Evolutionary conservation across 768 basidiomycete species (phyloP), one percentile per base, ranked within the genome.

Genomic region (Boletus edulis): DNA sequence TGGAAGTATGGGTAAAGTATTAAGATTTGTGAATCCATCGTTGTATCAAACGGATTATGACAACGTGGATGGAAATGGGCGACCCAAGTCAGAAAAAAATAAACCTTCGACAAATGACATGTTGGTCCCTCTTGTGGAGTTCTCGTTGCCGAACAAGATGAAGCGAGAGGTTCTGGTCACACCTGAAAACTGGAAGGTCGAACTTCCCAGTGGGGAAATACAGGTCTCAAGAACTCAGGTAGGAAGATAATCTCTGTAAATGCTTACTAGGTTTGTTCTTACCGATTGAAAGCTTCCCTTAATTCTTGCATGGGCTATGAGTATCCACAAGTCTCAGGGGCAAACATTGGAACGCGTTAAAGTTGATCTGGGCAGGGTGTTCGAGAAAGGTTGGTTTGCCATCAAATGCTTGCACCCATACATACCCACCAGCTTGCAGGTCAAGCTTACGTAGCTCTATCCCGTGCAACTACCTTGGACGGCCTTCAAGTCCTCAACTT

Each of bases 261-360:
- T 45, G 5, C 8, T 14, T 40, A 27, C 22, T 22, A 13, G 2
- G 9, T 17, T 10, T 10, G 17, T 42, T 53, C 51, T 57, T 35
- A 64, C n/a, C 3, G 40, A 15, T 2, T 50, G 10, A 41, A 60
- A 95, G 91, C 69, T 96, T 2, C 93, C 92, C 0, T 68, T 98
- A 24, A 94, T 97, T 55, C 78, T 96, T 38, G 81, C 95, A 0
- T 98, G 95, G 96, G 95, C 96, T 0, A 96, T 98, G 92, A 91
- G 89, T 45, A 98, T 98, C 58, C 97, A 99, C 72, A 99, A 99
- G 69, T 91, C 90, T 12, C 97, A 99, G 70, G 97, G 97, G 11
- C 97, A 98, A 70, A 98, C 97, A 0, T 77, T 99, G 11, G 89
- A 94, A 24, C 84, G 93, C 44, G 95, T 98, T 62, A 96, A 90